Base-by-base conservation (phyloP, 305 asterid genomes). In the Fraxinus dipetala region DNA sequence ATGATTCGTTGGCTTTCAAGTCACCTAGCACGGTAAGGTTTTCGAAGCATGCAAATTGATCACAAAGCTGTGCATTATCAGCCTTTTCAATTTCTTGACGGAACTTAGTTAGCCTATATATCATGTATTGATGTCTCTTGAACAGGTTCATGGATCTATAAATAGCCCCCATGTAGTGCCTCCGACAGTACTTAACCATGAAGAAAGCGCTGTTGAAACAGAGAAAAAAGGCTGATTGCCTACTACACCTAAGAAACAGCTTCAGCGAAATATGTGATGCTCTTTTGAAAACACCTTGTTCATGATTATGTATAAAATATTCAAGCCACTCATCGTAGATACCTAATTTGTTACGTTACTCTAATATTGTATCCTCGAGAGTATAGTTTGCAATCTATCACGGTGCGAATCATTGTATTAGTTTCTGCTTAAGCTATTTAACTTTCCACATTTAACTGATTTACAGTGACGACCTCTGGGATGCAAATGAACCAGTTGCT, bases 11-110 rank as follows among this genome's bases (percentile, higher is more conserved):
- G 63, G 84, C 85, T 31, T 79, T 84, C 35, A 86, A 82, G 84
- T 79, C 91, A 24, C 83, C 88, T 14, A 38, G 70, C 28, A 54
- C 20, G 87, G 95, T 90, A 88, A 76, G 91, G 78, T 82, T 86
- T 81, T 61, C 7, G n/a, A 61, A 16, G 77, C 82, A 18, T 18
- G 65, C 26, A 56, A 56, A 18, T 56, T 56, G 26, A 56, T 56
- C 65, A 26, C 65, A 56, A 56, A 56, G 65, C 65, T 18, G 11
- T n/a, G 6, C 20, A 56, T 56, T 26, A 18, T 56, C 65, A 56
- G 10, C 24, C 26, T 20, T 18, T 6, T 56, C 65, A 56, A 56
- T 56, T 56, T 56, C 28, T 56, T 56, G 10, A 18, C 11, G 65
- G 65, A 56, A 56, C 65, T 56, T 56, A 18, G 26, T 56, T 6